Percentiles rank a stretch among this genome's conserved stretches.
Conservation (phyloP, 1,139 yeast genomes). For the Pichia sp. region DNA sequence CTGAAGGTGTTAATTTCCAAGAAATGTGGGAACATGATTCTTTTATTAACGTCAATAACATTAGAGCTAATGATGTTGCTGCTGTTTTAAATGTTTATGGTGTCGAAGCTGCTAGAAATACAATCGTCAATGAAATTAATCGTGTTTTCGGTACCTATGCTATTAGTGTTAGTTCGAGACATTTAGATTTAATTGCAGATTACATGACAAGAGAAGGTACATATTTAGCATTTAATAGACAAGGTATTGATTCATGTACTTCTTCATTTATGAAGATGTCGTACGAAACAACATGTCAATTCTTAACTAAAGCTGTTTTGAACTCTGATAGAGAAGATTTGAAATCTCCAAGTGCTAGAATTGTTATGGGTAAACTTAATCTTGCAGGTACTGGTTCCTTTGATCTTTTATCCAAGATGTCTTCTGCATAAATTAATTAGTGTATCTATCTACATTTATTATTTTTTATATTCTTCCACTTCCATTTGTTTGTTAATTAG, state of each 20-base stretch:
- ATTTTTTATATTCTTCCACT: not conserved
- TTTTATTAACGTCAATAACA: conserved; percentile 80
- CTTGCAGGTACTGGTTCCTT: conserved; percentile 96
- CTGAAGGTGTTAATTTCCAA: conserved; percentile 96
- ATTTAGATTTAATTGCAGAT: conserved; percentile 94
- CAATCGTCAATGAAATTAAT: conserved; percentile 93
- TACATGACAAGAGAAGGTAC: conserved; percentile 99
- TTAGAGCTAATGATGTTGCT: conserved; percentile 87
- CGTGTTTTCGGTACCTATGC: conserved; percentile 96
- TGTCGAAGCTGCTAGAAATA: conserved; percentile 97
- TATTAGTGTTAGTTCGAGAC: conserved; percentile 87
- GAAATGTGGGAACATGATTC: conserved; percentile 99
- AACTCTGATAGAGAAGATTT: conserved; percentile 86
- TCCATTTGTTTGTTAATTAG: not conserved
- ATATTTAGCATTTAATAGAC: conserved; percentile 94
- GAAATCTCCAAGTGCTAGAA: conserved; percentile 91
- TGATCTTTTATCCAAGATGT: conserved; percentile 73
- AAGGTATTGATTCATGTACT: conserved; percentile 93
- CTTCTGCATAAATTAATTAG: conserved; percentile 21
- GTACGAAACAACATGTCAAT: conserved; percentile 96
- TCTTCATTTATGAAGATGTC: conserved; percentile 99
- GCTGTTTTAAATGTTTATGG: conserved; percentile 91
- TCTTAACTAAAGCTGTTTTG: conserved; percentile 91
- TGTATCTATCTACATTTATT: not conserved
- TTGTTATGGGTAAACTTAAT: conserved; percentile 87